A percentile compares a stretch with the other conserved stretches of the same genome.
phyloP scores from a whole-genome alignment of 129 eudicot genomes.

The Tagetes patula region DNA sequence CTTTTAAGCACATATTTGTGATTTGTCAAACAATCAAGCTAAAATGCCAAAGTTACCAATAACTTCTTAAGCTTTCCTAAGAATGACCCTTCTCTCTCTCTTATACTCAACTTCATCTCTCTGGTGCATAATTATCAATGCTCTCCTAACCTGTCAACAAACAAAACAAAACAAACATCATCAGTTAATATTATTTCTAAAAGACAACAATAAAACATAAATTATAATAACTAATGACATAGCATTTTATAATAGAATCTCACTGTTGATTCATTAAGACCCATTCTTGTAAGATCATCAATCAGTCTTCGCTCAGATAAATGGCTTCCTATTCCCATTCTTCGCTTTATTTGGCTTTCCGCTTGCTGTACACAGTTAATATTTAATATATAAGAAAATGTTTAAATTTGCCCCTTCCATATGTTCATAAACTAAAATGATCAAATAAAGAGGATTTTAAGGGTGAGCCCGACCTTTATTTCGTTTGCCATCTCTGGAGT shows the following conservation, averaged over 20 bases:
- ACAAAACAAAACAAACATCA: conserved; percentile 12
- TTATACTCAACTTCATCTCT: conserved; percentile 97
- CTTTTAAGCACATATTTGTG: background rate
- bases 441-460: background rate
- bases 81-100: conserved; percentile 77
- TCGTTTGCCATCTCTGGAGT: conserved; percentile 93
- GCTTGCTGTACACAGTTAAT: conserved; percentile 65
- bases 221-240: background rate
- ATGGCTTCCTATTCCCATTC: conserved; percentile 97
- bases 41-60: background rate
- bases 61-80: conserved; percentile 51
- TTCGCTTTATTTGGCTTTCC: conserved; percentile 86
- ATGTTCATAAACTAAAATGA: background rate
- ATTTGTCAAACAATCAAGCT: background rate
- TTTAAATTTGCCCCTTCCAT: background rate
- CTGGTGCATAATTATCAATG: conserved; percentile 87
- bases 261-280: conserved; percentile 83
- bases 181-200: background rate
- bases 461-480: conserved; percentile 60
- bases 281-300: conserved; percentile 90
- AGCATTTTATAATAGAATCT: conserved; percentile 28
- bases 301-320: conserved; percentile 93
- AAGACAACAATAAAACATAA: background rate
- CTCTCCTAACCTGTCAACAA: conserved; percentile 79
- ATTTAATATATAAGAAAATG: background rate